Evolutionary conservation across 2,329 filamentous ascomycete species (phyloP).

Genomic region (Paraphaeosphaeria sporulosa): DNA sequence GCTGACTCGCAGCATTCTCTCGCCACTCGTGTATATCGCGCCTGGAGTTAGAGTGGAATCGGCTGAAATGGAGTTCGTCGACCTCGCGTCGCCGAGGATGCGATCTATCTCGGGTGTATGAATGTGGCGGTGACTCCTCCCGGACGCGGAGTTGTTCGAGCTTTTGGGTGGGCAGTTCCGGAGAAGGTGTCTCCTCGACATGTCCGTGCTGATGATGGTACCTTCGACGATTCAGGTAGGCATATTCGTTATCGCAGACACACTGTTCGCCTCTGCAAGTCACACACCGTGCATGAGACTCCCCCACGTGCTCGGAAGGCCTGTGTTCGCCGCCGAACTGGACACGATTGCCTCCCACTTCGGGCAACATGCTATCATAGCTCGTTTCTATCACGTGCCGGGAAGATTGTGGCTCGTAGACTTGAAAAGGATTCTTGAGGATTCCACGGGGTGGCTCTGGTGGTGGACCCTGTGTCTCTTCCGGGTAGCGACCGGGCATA

Average conservation of each 20-base stretch:
- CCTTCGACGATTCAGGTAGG: constrained; percentile 24
- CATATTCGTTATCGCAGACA: constrained; percentile 17
- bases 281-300: constrained; percentile 1
- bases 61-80: constrained; percentile 27
- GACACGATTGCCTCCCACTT: constrained; percentile 39
- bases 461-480: constrained; percentile 23
- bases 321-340: constrained; percentile 32
- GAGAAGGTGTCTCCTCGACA: constrained; percentile 21
- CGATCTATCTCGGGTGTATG: not conserved
- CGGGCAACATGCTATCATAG: constrained; percentile 38
- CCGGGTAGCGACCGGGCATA: constrained; percentile 21
- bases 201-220: constrained; percentile 21
- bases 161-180: constrained; percentile 20
- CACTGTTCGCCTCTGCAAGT: constrained; percentile 18
- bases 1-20: constrained; percentile 23
- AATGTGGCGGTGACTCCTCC: constrained; percentile 18
- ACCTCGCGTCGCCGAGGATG: not conserved
- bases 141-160: constrained; percentile 32
- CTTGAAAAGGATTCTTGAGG: constrained; percentile 28
- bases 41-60: constrained; percentile 14
- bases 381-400: constrained; percentile 29
- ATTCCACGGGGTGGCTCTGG: constrained; percentile 33
- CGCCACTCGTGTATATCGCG: constrained; percentile 19
- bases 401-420: constrained; percentile 27
- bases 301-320: constrained; percentile 9